Base-by-base conservation (phyloP, 2,329 filamentous ascomycete genomes). In the Trichoderma sp. region DNA sequence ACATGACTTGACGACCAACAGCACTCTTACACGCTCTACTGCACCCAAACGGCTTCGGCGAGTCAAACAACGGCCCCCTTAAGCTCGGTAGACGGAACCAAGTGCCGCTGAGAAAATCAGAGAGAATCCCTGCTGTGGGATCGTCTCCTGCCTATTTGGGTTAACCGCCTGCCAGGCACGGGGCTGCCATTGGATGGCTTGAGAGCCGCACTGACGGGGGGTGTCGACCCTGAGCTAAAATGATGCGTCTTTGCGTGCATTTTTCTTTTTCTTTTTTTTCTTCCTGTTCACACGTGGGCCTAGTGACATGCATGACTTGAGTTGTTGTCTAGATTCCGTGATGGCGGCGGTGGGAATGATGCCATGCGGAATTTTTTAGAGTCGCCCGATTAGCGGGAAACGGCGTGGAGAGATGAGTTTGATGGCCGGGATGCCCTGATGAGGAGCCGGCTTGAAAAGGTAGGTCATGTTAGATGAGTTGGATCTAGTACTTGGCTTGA, bases 141-240 rank as follows among this genome's bases (percentile, higher is more conserved):
- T 59, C 34, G 46, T 52, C 64, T 59, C 56, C 56, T 67, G 55
- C 64, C 64, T 52, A n/a, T 59, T 59, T 43, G 37, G 64, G 55
- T 67, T 67, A 67, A 67, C 24, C 32, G n/a, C 16, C 26, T 37
- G 39, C 18, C 43, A 67, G 64, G 64, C 64, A 67, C 64, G 52
- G 28, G 43, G 28, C 51, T 59, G 54, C 28, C 39, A 59, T 59
- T 59, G 64, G 64, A 52, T 52, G 18, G 46, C 10, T 21, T 5
- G 60, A 18, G 28, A 52, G 60, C 24, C n/a, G 60, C 32, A 55
- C 21, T 21, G 14, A 55, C 32, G 30, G 60, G 60, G 60, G 49
- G 51, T 39, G 32, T 30, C 24, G 43, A 39, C 21, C 60, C 60
- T 64, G 49, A 55, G 60, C 18, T 64, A 64, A 43, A 55, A 43